These are phyloP conservation scores for Macrocystidia cucumis DNA, from an alignment of 1,284 basidiomycete genomes.

Conservation along the genomic window DNA sequence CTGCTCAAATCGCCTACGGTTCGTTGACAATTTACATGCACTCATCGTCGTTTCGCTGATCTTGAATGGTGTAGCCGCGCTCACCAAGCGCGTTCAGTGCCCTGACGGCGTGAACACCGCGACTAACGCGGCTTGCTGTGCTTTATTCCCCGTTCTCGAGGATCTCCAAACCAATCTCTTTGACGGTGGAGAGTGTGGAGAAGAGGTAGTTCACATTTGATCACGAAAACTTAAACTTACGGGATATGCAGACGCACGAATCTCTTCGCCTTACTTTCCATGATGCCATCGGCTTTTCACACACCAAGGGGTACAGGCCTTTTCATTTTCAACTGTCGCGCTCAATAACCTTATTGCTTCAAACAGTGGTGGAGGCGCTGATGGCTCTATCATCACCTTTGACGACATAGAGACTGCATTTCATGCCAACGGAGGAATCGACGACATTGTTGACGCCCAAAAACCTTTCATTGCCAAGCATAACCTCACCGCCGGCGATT, in stretches of 20 bases:
- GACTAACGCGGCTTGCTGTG: constrained; percentile 29
- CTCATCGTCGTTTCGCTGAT: not conserved
- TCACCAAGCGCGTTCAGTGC: constrained; percentile 24
- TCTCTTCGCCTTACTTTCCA: constrained; percentile 36
- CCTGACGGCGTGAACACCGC: constrained; percentile 24
- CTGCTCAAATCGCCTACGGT: constrained; percentile 1
- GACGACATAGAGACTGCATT: constrained; percentile 22
- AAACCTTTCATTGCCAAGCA: constrained; percentile 22
- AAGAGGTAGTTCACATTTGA: constrained; percentile 20
- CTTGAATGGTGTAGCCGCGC: constrained; percentile 12
- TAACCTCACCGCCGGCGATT: constrained; percentile 28
- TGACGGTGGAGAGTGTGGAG: constrained; percentile 31
- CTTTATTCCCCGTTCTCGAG: constrained; percentile 28
- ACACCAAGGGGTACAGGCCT: constrained; percentile 13
- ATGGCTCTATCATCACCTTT: constrained; percentile 31
- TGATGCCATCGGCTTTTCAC: constrained; percentile 34
- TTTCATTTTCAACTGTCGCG: not conserved
- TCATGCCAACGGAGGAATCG: constrained; percentile 27
- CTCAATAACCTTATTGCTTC: constrained; percentile 1
- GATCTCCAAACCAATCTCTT: constrained; percentile 32
- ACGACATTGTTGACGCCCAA: constrained; percentile 25
- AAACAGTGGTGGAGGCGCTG: constrained; percentile 30
- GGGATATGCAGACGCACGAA: constrained; percentile 24
- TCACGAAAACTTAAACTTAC: not conserved
- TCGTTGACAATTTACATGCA: not conserved